Evolutionary conservation across 768 basidiomycete genomes (phyloP).

Genomic region (Kwoniella mangroviensis): DNA sequence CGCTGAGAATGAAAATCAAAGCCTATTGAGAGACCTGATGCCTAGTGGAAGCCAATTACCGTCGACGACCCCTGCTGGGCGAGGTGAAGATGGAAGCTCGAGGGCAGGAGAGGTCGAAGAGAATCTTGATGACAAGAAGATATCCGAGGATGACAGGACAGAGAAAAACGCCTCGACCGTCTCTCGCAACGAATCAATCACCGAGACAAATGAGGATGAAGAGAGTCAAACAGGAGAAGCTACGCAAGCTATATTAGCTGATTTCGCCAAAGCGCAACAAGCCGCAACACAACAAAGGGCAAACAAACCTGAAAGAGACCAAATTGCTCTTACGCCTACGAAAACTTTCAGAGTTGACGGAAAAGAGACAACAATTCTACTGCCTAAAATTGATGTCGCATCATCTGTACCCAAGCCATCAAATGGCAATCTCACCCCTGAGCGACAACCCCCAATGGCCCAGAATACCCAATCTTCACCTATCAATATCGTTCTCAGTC

Average conservation of each 20-base stretch:
- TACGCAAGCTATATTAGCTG: constrained; percentile 17
- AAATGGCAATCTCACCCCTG: background rate
- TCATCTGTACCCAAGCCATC: background rate
- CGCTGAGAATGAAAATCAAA: background rate
- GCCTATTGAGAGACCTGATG: background rate
- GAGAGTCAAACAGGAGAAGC: constrained; percentile 2
- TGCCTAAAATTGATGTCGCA: background rate
- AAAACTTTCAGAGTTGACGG: constrained; percentile 11
- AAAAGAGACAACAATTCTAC: background rate
- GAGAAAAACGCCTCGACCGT: background rate
- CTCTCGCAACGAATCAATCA: background rate
- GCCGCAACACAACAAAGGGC: background rate
- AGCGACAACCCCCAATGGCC: background rate
- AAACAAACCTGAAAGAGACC: background rate
- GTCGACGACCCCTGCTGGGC: background rate
- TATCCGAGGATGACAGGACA: background rate
- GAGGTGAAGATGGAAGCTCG: background rate
- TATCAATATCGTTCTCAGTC: constrained; percentile 17
- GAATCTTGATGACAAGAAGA: background rate
- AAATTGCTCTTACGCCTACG: background rate
- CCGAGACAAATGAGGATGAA: constrained; percentile 7
- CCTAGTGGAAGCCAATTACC: background rate
- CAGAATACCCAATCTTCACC: constrained; percentile 5
- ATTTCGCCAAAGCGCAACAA: constrained; percentile 8
- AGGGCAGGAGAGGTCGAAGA: background rate